Evolutionary conservation across 1,284 basidiomycete genomes (phyloP).

Genomic region (Cutaneotrichosporon cyanovorans): DNA sequence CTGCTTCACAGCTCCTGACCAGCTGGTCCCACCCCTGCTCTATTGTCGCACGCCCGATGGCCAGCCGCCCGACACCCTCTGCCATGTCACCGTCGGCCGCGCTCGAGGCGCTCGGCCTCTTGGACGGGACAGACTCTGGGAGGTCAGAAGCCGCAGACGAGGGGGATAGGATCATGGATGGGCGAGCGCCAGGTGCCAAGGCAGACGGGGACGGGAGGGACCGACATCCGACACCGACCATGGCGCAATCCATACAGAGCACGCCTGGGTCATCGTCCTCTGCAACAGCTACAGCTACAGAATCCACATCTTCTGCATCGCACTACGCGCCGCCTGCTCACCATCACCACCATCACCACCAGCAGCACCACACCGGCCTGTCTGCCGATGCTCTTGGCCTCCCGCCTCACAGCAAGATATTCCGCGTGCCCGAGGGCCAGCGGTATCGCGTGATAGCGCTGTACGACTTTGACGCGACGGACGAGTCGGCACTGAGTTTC

Average conservation of each 20-base stretch:
- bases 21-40: no score
- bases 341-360: no score
- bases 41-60: no score
- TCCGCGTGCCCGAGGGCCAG: constrained; percentile 16
- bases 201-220: no score
- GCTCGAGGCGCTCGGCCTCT: constrained; percentile 7
- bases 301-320: no score
- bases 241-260: no score
- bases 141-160: no score
- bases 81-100: constrained; percentile 2
- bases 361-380: no score
- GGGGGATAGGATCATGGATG: no score
- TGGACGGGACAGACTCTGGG: constrained; percentile 4
- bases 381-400: constrained; percentile 10
- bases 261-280: neutral
- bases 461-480: constrained; percentile 85
- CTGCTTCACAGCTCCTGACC: no score
- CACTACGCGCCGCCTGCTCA: neutral
- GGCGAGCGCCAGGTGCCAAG: no score
- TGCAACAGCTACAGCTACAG: neutral
- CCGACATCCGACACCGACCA: neutral
- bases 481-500: constrained; percentile 82
- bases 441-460: constrained; percentile 64
- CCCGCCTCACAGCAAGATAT: constrained; percentile 10
- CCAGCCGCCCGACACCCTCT: constrained; percentile 2